Evolutionary conservation across 305 asterid genomes (phyloP), one percentile per base, ranked within the genome.

Genomic region (Vinca major): DNA sequence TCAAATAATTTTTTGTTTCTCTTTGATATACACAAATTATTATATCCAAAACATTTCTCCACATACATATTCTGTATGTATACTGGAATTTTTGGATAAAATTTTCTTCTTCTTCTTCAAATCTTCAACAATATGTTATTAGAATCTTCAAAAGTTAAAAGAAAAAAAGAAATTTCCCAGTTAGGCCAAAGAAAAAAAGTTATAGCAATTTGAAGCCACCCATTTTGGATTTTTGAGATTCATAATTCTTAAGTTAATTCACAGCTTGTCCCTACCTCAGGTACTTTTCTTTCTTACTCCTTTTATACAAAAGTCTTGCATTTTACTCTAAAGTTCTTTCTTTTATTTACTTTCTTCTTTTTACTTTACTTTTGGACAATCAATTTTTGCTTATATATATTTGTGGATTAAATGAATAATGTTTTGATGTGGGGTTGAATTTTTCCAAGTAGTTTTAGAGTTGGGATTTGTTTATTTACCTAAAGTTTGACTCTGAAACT

Each of bases 401-500:
- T 3, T 63, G 54, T 10, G 17, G 54, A 45, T 10, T 56, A 2
- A 7, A 64, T 68, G 57, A 26, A 56, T 37, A n/a, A 9, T 16
- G 33, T 44, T 19, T 40, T 48, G 56, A 64, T 68, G 21, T 63
- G 66, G 69, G 66, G 72, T 76, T 73, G 79, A 76, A 76, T 71
- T 74, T 68, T 68, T 47, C 56, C 21, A 40, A 36, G n/a, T 43
- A 20, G 72, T 26, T 73, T 76, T 26, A 26, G 33, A 26, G 33
- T 26, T 71, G 79, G 79, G 63, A 67, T 69, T 73, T 84, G 17
- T 78, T 73, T 60, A 76, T 57, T 74, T 76, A 19, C 55, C 69
- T 66, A 44, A 73, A 39, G 74, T 78, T 66, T 79, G 85, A 83
- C 88, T 70, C 47, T 56, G 65, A 65, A 79, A 71, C 54, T 83